Evolutionary conservation across 1,284 basidiomycete genomes (phyloP).

Genomic region (Blastosporella zonata): DNA sequence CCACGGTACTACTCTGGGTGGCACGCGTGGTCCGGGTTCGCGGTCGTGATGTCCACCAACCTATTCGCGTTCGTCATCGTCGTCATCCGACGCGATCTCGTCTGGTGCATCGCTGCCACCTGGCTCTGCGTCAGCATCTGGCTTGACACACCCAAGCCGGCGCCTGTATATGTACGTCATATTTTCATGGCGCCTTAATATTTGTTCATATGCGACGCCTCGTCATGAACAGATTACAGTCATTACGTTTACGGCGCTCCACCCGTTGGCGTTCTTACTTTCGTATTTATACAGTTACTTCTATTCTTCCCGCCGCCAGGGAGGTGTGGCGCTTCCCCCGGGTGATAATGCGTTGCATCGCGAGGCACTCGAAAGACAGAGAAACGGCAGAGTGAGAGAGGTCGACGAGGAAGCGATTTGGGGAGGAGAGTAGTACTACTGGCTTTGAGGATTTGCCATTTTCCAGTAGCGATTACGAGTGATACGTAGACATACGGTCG

Average conservation of each 20-base stretch:
- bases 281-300: conserved; percentile 14
- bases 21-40: conserved; percentile 61
- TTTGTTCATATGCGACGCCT: background rate
- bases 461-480: too few species aligned
- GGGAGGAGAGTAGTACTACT: conserved; percentile 9
- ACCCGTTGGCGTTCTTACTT: conserved; percentile 19
- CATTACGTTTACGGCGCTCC: conserved; percentile 20
- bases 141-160: conserved; percentile 57
- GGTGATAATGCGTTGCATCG: conserved; percentile 16
- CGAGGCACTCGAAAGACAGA: conserved; percentile 8
- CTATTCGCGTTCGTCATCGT: conserved; percentile 56
- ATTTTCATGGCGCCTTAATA: background rate
- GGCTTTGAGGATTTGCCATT: too few species aligned
- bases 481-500: too few species aligned
- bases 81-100: conserved; percentile 54
- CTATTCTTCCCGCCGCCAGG: conserved; percentile 4
- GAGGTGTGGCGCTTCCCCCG: conserved; percentile 13
- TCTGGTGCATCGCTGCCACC: conserved; percentile 68
- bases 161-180: conserved; percentile 54
- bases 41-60: conserved; percentile 58
- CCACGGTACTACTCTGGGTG: conserved; percentile 44
- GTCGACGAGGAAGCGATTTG: conserved; percentile 18
- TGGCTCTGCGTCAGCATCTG: conserved; percentile 70
- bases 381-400: conserved; percentile 13
- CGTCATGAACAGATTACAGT: conserved; percentile 18